Base-by-base conservation (phyloP, 73 alveolate species). In the Effrenium voratum region DNA sequence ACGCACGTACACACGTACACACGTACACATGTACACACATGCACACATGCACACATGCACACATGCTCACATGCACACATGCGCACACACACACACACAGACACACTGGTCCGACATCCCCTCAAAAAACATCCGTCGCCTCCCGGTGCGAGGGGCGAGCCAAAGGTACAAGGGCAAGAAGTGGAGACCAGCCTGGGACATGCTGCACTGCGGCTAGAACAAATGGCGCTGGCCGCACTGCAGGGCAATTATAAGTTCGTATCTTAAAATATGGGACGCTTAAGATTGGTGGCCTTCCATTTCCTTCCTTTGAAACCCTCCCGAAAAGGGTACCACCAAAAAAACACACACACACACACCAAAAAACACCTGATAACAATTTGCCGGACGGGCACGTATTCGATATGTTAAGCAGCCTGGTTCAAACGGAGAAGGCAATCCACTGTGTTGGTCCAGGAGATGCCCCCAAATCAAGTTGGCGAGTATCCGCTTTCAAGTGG, bases 121-220 rank as follows among this genome's bases (percentile, higher is more conserved):
- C 66, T 52, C 19, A 13, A 19, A 19, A 52, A 52, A 52, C 66
- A 13, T 52, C 66, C 66, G 66, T 19, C 66, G 19, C 10, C 19
- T 10, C 66, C 66, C 19, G 66, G 66, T 52, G 6, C 47, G 82
- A 32, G 38, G 50, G 47, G 38, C 4, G 40, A 82, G 94, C 94
- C 94, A 85, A 24, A 85, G 82, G 34, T 47, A 85, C 80, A 85
- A 44, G 6, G 94, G 94, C 60, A 85, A 43, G 82, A 85, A 85
- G n/a, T 85, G 94, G 36, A 85, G 94, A 10, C 94, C 94, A 45
- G 94, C 94, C 94, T 85, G 46, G 41, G 19, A 52, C 63, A 19
- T 52, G 63, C 8, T n/a, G n/a, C n/a, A n/a, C n/a, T n/a, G n/a
- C n/a, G n/a, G n/a, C n/a, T n/a, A n/a, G n/a, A n/a, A n/a, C n/a